phyloP scores from a whole-genome alignment of 441 rosid genomes.

The Breynia disticha region DNA sequence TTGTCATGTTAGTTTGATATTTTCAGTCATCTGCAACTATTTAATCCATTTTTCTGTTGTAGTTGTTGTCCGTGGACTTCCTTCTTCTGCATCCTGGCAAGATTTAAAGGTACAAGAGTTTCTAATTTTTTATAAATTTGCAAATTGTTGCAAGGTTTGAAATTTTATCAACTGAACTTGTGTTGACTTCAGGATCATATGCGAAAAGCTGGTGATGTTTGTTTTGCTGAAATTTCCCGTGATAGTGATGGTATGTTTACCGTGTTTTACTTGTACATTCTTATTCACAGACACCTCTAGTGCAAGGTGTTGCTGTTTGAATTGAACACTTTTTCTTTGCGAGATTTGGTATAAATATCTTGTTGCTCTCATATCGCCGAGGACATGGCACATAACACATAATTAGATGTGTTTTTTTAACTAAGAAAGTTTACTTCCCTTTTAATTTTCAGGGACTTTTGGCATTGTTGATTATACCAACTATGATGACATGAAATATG shows the following conservation, averaged over 20 bases:
- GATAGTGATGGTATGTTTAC: conserved; percentile 34
- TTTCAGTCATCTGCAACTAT: not conserved
- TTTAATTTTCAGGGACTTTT: conserved; percentile 54
- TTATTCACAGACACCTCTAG: not conserved
- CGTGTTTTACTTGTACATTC: not conserved
- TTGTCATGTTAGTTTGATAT: not conserved
- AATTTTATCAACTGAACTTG: not conserved
- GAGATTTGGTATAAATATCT: not conserved
- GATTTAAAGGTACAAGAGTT: conserved; percentile 35
- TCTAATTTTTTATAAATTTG: not conserved
- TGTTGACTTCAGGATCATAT: conserved; percentile 37
- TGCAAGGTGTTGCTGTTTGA: conserved; percentile 4
- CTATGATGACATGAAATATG: conserved; percentile 90
- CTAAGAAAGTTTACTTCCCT: conserved; percentile 3
- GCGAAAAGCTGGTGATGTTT: conserved; percentile 46
- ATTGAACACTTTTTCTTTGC: not conserved
- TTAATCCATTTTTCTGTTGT: conserved; percentile 5
- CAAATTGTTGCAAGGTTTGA: not conserved
- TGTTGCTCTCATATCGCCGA: not conserved
- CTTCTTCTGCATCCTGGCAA: conserved; percentile 52
- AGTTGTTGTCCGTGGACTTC: conserved; percentile 45
- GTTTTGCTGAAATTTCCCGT: conserved; percentile 47
- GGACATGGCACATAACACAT: not conserved
- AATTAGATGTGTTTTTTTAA: conserved; percentile 3
- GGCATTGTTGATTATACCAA: conserved; percentile 92